phyloP scores from a whole-genome alignment of 1,139 yeast genomes.

The Casaregolazyma suthepensis region DNA sequence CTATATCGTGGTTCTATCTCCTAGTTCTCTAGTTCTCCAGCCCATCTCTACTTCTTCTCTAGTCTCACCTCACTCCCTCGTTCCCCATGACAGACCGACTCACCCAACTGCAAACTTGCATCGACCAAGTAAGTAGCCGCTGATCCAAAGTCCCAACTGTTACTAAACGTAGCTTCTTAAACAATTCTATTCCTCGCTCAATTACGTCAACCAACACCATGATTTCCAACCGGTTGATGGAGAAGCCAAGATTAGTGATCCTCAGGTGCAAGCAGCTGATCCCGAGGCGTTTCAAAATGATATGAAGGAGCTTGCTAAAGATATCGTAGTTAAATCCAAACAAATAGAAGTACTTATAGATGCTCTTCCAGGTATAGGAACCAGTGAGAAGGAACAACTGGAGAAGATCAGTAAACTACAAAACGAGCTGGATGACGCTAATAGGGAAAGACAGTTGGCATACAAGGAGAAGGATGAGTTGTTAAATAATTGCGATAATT shows the following conservation, averaged over 20 bases:
- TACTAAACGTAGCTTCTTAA: constrained; percentile 51
- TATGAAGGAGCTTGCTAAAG: constrained; percentile 57
- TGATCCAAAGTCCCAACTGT: not conserved
- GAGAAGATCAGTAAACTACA: constrained; percentile 58
- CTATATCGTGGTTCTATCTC: no score
- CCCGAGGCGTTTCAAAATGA: constrained; percentile 38
- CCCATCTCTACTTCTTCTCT: not conserved
- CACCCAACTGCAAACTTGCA: constrained; percentile 85
- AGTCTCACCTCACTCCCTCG: not conserved
- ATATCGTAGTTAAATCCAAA: constrained; percentile 75
- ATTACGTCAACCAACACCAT: constrained; percentile 72
- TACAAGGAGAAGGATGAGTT: constrained; percentile 62
- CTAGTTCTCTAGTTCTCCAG: not conserved
- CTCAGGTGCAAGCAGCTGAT: constrained; percentile 37
- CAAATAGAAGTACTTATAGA: constrained; percentile 84
- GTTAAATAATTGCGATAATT: constrained; percentile 57
- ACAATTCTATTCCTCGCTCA: constrained; percentile 85
- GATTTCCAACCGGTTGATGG: constrained; percentile 47
- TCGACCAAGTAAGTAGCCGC: constrained; percentile 57
- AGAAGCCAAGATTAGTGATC: constrained; percentile 51
- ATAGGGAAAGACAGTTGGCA: constrained; percentile 51
- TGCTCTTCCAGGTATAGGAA: constrained; percentile 89
- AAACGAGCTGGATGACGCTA: constrained; percentile 55
- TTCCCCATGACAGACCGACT: constrained; percentile 57
- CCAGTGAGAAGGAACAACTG: constrained; percentile 69